These are phyloP conservation scores for Phialophora expanda DNA, from an alignment of 2,329 filamentous ascomycete genomes.

Conservation along the genomic window DNA sequence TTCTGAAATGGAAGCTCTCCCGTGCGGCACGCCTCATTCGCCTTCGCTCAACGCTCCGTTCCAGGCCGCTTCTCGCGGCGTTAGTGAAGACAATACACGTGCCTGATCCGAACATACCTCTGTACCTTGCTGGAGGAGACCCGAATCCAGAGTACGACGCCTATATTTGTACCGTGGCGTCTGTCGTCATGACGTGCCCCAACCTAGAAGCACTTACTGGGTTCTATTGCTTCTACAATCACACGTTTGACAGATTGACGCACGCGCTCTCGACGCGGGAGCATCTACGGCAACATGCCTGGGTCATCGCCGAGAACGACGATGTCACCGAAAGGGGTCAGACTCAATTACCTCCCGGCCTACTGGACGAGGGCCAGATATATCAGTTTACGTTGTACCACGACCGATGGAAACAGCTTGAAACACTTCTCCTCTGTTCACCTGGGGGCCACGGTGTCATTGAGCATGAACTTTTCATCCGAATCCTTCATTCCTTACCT, in stretches of 20 bases:
- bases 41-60: constrained; percentile 60
- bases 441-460: constrained; percentile 52
- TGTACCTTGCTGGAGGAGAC: constrained; percentile 43
- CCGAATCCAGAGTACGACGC: constrained; percentile 52
- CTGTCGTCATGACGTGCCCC: constrained; percentile 64
- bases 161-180: constrained; percentile 59
- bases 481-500: constrained; percentile 59
- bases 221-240: constrained; percentile 58
- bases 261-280: constrained; percentile 61
- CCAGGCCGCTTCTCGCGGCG: constrained; percentile 57
- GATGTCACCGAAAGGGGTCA: constrained; percentile 48
- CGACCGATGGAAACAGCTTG: constrained; percentile 56
- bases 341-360: constrained; percentile 47
- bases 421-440: constrained; percentile 60
- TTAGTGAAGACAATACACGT: constrained; percentile 61
- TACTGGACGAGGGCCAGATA: constrained; percentile 57
- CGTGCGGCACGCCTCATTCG: constrained; percentile 59
- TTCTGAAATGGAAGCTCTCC: constrained; percentile 57
- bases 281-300: constrained; percentile 61
- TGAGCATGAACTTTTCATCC: constrained; percentile 61
- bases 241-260: constrained; percentile 60
- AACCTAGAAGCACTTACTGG: constrained; percentile 62
- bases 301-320: constrained; percentile 58
- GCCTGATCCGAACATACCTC: constrained; percentile 53
- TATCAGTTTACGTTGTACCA: constrained; percentile 61